phyloP scores from a whole-genome alignment of 2,329 filamentous ascomycete genomes.

The Phyllosticta paracitricarpa region DNA sequence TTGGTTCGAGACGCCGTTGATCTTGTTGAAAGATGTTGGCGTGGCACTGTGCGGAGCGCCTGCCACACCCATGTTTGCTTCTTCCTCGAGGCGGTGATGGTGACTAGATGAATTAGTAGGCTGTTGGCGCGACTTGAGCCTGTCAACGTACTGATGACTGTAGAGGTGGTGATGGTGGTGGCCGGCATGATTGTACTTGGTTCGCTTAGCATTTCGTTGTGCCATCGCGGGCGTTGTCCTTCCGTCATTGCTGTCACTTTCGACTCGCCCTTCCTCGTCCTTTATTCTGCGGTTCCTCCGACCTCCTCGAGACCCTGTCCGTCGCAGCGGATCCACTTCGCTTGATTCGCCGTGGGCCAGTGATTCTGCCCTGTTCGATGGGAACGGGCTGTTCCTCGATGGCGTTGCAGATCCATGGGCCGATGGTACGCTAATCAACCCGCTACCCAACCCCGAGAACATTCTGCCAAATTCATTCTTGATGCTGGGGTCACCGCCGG shows the following conservation, averaged over 20 bases:
- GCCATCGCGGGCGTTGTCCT: conserved; percentile 48
- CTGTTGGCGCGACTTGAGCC: neutral
- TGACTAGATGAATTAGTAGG: conserved; percentile 38
- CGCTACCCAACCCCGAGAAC: conserved; percentile 83
- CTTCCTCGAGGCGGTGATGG: conserved; percentile 44
- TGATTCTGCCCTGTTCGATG: conserved; percentile 18
- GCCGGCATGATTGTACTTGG: conserved; percentile 39
- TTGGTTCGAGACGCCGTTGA: conserved; percentile 14
- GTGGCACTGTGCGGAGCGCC: conserved; percentile 11
- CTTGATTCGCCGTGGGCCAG: conserved; percentile 18
- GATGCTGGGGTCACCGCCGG: conserved; percentile 74
- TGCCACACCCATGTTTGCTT: conserved; percentile 20
- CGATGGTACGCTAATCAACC: conserved; percentile 46
- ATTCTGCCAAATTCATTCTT: conserved; percentile 93
- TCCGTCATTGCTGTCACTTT: conserved; percentile 55
- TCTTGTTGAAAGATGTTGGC: conserved; percentile 15
- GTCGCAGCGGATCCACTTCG: conserved; percentile 21
- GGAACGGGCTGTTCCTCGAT: conserved; percentile 40
- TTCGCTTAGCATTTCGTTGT: conserved; percentile 58
- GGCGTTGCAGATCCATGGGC: conserved; percentile 46
- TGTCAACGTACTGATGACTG: conserved; percentile 39
- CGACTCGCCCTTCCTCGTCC: conserved; percentile 60
- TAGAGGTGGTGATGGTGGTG: conserved; percentile 52
- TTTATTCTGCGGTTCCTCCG: conserved; percentile 52
- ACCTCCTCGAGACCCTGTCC: conserved; percentile 29